Base-by-base conservation (phyloP, 192 early-diverging fungal genomes). In the Linnemannia schmuckeri region DNA sequence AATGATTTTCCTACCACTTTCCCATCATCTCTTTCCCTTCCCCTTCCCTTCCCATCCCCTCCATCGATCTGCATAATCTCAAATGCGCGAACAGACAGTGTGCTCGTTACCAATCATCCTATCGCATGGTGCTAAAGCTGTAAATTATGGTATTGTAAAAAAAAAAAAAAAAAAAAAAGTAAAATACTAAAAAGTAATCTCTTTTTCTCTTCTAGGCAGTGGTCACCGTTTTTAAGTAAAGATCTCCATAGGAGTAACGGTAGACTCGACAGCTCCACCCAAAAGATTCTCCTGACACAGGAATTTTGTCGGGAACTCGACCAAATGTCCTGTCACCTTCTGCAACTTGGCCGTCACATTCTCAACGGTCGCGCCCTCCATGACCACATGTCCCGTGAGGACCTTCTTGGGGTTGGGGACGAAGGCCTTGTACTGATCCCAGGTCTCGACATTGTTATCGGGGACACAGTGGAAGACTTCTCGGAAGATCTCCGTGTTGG, bases 401-500 rank as follows among this genome's bases (percentile, higher is more conserved):
- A 93, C 78, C 66, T 85, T 88, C 44, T 78, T 82, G 38, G 90
- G 63, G 46, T 91, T 77, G 33, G 92, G 91, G 33, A 89, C 83
- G 72, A 91, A 93, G 35, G 75, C 74, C 47, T 89, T 87, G 85
- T 92, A 92, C 10, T 91, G 82, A 6, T 92, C 88, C 91, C 91
- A 92, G 61, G 76, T 89, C 66, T 82, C 79, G 27, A 92, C 73
- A 81, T 75, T 95, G 70, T 97, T 94, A 77, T 98, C 96, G 22
- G 97, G 97, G 27, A 97, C 93, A 84, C 95, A 96, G 42, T 93
- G 93, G 89, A 98, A 98, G 13, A 97, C 94, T 27, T 95, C 92
- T 38, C 97, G 89, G 85, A 96, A 96, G 44, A 91, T 89, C 30
- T 78, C 72, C 30, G 94, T 95, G 89, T 98, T 98, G 3, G 40